These are phyloP conservation scores for Amphicarpaea edgeworthii DNA, from an alignment of 306 rosid genomes.

Conservation along the genomic window DNA sequence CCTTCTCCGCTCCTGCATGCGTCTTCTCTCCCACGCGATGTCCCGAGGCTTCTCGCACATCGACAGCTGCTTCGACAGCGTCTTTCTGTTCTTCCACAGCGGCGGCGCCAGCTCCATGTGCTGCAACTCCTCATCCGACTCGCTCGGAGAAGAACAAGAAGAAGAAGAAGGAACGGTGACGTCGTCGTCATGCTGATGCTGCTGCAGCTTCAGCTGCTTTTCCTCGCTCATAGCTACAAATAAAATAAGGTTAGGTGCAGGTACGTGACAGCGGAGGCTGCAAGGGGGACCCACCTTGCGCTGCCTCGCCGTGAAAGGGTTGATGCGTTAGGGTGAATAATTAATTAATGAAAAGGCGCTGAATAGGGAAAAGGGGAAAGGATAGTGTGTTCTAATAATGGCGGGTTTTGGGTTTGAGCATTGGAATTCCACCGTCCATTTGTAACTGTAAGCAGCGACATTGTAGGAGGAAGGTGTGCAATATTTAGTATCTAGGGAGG, in stretches of 20 bases:
- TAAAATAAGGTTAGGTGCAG: too few relatives aligned
- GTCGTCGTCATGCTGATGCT: neutral
- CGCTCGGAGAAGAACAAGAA: constrained; percentile 23
- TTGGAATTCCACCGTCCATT: constrained; percentile 57
- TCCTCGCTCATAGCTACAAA: constrained; percentile 3
- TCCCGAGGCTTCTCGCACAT: constrained; percentile 76
- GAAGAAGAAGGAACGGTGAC: neutral
- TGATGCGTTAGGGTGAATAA: neutral
- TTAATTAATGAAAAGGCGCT: neutral
- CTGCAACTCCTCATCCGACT: constrained; percentile 62
- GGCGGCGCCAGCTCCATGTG: constrained; percentile 62
- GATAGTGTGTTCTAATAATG: constrained; percentile 46
- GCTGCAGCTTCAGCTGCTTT: too few relatives aligned
- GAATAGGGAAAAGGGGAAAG: neutral
- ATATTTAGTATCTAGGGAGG: constrained; percentile 52
- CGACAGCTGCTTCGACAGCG: constrained; percentile 69
- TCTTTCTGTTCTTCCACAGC: constrained; percentile 51
- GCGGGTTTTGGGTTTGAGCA: constrained; percentile 14
- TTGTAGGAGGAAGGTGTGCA: constrained; percentile 46
- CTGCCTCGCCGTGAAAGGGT: constrained; percentile 25
- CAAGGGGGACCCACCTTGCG: constrained; percentile 42
- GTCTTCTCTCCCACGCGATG: constrained; percentile 87
- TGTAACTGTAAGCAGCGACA: constrained; percentile 54
- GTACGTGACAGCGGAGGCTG: constrained; percentile 45
- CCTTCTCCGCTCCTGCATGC: constrained; percentile 61